Evolutionary conservation across 352 stramenopile genomes (phyloP), one percentile per base, ranked within the genome.

Genomic region (Pythium sukuiense): DNA sequence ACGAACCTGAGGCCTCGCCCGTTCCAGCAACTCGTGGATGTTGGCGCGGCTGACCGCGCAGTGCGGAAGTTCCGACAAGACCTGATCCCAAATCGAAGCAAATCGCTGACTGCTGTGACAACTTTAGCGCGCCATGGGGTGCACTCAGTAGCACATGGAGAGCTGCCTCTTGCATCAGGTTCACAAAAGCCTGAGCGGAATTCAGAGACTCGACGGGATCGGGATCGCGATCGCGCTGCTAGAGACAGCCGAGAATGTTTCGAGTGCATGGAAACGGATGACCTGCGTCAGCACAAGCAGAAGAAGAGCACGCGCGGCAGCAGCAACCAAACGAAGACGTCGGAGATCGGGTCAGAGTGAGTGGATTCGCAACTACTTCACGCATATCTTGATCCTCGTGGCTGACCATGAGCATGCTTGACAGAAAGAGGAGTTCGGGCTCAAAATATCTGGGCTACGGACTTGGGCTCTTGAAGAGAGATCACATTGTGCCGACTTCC

Each of bases 371-470:
- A 24, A 24, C 20, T 24, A 24, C 20, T 24, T 24, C 20, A 24
- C 20, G 20, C 20, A 24, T 24, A 2, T 58, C 11, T 37, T 26
- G n/a, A 57, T 30, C 6, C 27, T 18, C 13, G 26, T 57, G n/a
- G 2, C 16, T 39, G 13, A 13, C 3, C 20, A 24, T 48, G 11
- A 48, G 13, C 6, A 33, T 63, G 24, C 6, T 53, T 24, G 50
- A 6, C 46, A 90, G 75, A 43, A 80, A 82, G 62, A 61, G 74
- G 16, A 67, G 73, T 13, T 35, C 71, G 13, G 84, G 84, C 0
- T 92, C 83, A 14, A 92, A 92, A 54, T 94, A 90, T 59, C 64
- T 94, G 7, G 82, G 83, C 16, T 79, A 92, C 43, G 83, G 83
- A 6, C 76, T 94, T 8, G 86, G 85, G 9, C 61, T 92, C 55